Conservation (phyloP, 164 flowering plant species). For the Hamamelis virginiana region DNA sequence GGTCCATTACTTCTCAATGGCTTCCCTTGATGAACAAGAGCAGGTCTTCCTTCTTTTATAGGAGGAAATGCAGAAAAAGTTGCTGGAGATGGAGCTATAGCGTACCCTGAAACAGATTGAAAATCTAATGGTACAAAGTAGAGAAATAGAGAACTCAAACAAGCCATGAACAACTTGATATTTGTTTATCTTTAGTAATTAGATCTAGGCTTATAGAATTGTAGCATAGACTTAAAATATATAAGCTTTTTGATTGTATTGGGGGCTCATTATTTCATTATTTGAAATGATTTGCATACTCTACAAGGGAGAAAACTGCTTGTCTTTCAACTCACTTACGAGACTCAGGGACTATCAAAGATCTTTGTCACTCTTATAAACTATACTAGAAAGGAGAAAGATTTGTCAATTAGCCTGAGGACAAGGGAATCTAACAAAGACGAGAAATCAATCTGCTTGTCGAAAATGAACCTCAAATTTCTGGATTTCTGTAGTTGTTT, state of each 20-base stretch:
- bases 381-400: neutral
- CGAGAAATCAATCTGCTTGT: neutral
- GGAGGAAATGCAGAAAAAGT: conserved; percentile 28
- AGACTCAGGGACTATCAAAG: neutral
- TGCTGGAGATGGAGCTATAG: conserved; percentile 30
- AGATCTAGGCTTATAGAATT: neutral
- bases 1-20: conserved; percentile 23
- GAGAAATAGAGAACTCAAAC: neutral
- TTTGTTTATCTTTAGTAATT: neutral
- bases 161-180: neutral
- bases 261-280: too few species aligned
- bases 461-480: conserved; percentile 1
- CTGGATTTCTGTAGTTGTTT: neutral
- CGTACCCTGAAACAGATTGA: conserved; percentile 20
- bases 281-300: neutral
- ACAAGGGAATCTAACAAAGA: neutral
- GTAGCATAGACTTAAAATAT: too few species aligned
- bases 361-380: neutral
- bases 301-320: neutral
- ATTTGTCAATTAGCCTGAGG: neutral
- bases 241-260: too few species aligned
- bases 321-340: neutral
- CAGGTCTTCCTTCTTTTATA: conserved; percentile 21
- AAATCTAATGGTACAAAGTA: neutral
- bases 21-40: conserved; percentile 16